Conservation (phyloP, 2,329 filamentous ascomycete genomes). For the Talaromyces atroroseus region DNA sequence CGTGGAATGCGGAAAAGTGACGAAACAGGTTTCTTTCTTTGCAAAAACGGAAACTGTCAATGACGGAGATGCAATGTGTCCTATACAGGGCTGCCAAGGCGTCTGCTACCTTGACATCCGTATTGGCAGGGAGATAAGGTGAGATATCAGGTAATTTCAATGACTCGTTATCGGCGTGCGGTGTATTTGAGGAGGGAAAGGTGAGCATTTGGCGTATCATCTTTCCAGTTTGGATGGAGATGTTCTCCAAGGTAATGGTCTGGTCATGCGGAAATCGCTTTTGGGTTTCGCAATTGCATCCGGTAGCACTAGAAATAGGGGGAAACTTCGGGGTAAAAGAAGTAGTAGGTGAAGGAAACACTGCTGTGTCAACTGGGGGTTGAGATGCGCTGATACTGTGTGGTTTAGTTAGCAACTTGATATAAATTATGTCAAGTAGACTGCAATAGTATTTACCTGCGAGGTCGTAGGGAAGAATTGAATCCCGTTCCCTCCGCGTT, state of each 20-base stretch:
- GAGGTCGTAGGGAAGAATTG: slow-evolving; percentile 24
- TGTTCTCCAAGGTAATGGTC: slow-evolving; percentile 32
- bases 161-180: slow-evolving; percentile 58
- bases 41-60: slow-evolving; percentile 93
- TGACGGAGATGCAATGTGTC: slow-evolving; percentile 89
- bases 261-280: slow-evolving; percentile 24
- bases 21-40: slow-evolving; percentile 96
- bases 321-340: slow-evolving; percentile 31
- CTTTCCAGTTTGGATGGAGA: slow-evolving; percentile 32
- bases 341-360: slow-evolving; percentile 36
- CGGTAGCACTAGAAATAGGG: slow-evolving; percentile 16
- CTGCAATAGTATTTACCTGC: slow-evolving; percentile 21
- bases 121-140: slow-evolving; percentile 70
- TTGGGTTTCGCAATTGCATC: slow-evolving; percentile 28
- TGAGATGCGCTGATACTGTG: slow-evolving; percentile 28
- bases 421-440: neutral
- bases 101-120: slow-evolving; percentile 79
- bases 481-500: slow-evolving; percentile 20
- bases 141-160: slow-evolving; percentile 82
- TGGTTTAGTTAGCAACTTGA: neutral
- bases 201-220: slow-evolving; percentile 38
- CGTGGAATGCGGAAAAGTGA: slow-evolving; percentile 89
- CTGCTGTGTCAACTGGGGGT: slow-evolving; percentile 32
- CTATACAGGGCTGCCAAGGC: slow-evolving; percentile 83
- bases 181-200: slow-evolving; percentile 29